Base-by-base conservation (phyloP, 2,329 filamentous ascomycete genomes). In the Leptographium flavum region DNA sequence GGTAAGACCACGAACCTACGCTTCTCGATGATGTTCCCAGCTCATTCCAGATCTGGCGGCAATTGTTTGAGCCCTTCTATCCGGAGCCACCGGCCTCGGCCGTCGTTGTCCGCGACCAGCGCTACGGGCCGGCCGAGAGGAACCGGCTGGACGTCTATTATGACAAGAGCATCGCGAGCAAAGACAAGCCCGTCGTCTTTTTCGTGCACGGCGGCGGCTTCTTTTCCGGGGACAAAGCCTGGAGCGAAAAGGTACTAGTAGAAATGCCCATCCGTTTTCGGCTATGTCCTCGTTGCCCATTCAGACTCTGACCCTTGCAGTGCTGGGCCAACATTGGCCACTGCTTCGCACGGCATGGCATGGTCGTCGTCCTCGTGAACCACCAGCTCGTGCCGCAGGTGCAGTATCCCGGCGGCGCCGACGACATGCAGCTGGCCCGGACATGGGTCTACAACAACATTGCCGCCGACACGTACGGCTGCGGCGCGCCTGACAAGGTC, bases 361-460 rank as follows among this genome's bases (percentile, higher is more conserved):
- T 41, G 39, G 39, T 41, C 4, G 39, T 25, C 14, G 39, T 41
- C 25, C 23, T 41, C 5, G 39, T 41, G 6, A 41, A 41, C 39
- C 39, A 41, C 39, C 39, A 41, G 27, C 10, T 41, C n/a, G 39
- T 41, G 25, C 39, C 39, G n/a, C 23, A 41, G 7, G 39, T 41
- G 7, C 27, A 22, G n/a, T 41, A 41, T 30, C 39, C 39, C 8
- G 39, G 25, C 23, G 39, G 39, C 31, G 39, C 39, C 39, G 39
- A 41, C 39, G 39, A 41, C 39, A 41, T 41, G 39, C 39, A 41
- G 39, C 39, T 41, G n/a, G 39, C 39, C 11, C 39, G 39, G 10
- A 25, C 30, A 14, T 41, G 39, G 39, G 39, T 41, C 8, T 41
- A 41, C 39, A 30, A 11, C 23, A 28, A 41, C 15, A 41, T 41